A percentile compares a stretch with the other conserved stretches of the same genome.
Evolutionary conservation across 306 rosid species (phyloP).

Genomic region (Alnus rubra): DNA sequence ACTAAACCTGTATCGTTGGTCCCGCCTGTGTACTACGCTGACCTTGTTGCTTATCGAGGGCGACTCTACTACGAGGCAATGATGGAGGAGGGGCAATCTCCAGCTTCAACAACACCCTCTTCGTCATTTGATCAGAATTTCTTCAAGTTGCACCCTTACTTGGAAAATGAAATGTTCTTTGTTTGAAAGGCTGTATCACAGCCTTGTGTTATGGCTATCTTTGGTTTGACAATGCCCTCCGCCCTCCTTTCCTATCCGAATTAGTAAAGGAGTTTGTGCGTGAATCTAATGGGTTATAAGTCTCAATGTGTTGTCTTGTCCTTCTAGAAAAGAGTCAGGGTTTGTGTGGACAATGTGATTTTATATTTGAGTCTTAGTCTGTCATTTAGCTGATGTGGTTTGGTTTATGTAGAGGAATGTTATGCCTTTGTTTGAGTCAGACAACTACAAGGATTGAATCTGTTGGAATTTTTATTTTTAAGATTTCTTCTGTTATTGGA

Average conservation of each 20-base stretch:
- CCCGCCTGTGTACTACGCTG: slow-evolving; percentile 85
- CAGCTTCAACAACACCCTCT: slow-evolving; percentile 31
- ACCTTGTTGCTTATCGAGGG: slow-evolving; percentile 82
- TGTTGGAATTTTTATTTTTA: too few species aligned
- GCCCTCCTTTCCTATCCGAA: slow-evolving; percentile 17
- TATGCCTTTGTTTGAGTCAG: too few species aligned
- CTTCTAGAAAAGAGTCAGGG: too few species aligned
- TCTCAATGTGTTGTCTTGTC: neutral
- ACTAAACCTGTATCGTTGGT: slow-evolving; percentile 81
- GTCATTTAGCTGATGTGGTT: too few species aligned
- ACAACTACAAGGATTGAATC: too few species aligned
- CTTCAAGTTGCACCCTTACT: slow-evolving; percentile 55
- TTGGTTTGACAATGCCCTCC: too few species aligned
- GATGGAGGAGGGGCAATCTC: slow-evolving; percentile 28
- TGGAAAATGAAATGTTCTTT: slow-evolving; percentile 69
- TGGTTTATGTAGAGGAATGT: too few species aligned
- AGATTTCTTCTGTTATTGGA: too few species aligned
- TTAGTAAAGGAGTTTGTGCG: slow-evolving; percentile 46
- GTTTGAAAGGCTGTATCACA: slow-evolving; percentile 21
- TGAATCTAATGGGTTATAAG: slow-evolving; percentile 48
- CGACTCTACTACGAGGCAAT: slow-evolving; percentile 60
- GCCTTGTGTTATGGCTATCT: too few species aligned
- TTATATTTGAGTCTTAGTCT: too few species aligned
- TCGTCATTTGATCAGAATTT: slow-evolving; percentile 34
- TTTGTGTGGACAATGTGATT: too few species aligned